Conservation (phyloP, 192 early-diverging fungal genomes). For the Entomortierella parvispora region DNA sequence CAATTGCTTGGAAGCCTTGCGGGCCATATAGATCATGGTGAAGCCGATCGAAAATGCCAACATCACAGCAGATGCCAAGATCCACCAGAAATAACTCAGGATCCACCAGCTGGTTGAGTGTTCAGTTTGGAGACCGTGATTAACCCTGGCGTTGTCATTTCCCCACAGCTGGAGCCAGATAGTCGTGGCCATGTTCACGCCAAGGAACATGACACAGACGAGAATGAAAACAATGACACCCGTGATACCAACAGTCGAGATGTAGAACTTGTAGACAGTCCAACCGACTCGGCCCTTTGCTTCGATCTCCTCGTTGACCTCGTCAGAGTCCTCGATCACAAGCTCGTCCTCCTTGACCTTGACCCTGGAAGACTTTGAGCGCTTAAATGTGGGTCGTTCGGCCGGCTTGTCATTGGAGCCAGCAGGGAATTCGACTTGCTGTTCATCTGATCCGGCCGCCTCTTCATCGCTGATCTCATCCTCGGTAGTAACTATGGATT, state of each 20-base stretch:
- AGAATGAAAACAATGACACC: not conserved
- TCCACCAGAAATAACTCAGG: not conserved
- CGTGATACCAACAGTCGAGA: not conserved
- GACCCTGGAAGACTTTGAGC: not conserved
- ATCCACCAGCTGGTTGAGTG: not conserved
- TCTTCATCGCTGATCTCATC: too few relatives aligned
- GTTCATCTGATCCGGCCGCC: too few relatives aligned
- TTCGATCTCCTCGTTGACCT: not conserved
- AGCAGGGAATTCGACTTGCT: too few relatives aligned
- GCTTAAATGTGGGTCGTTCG: not conserved
- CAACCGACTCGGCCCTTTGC: not conserved
- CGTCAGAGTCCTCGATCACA: not conserved
- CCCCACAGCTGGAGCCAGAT: too few relatives aligned
- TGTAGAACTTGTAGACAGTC: slow-evolving; percentile 1
- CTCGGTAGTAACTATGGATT: too few relatives aligned
- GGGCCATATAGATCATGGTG: slow-evolving; percentile 68
- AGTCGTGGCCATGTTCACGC: too few relatives aligned
- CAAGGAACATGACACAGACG: too few relatives aligned
- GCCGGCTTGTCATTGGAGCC: too few relatives aligned
- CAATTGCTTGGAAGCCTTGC: slow-evolving; percentile 57
- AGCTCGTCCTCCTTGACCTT: not conserved
- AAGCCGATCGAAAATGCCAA: slow-evolving; percentile 61
- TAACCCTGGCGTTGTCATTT: not conserved
- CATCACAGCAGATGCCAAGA: not conserved
- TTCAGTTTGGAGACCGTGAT: not conserved